Conservation (phyloP, 768 basidiomycete species). For the Rhizopogon rudus region DNA sequence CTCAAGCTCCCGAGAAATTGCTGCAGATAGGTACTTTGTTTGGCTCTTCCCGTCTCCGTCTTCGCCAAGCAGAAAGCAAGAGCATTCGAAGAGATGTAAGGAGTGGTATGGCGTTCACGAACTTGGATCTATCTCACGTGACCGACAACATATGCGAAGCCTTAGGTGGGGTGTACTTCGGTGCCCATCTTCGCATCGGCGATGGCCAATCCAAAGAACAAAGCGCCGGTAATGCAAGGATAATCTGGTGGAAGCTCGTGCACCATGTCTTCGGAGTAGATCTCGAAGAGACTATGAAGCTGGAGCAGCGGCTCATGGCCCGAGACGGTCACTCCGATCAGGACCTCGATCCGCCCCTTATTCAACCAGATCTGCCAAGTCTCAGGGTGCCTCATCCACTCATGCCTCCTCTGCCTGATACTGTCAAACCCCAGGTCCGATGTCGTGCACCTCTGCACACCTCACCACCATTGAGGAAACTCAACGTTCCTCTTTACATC, state of each 20-base stretch:
- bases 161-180: slow-evolving; percentile 49
- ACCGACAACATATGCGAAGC: slow-evolving; percentile 38
- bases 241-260: slow-evolving; percentile 57
- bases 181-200: slow-evolving; percentile 63
- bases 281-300: slow-evolving; percentile 26
- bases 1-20: slow-evolving; percentile 39
- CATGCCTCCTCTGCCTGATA: slow-evolving; percentile 18
- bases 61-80: slow-evolving; percentile 36
- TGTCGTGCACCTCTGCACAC: slow-evolving; percentile 41
- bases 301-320: slow-evolving; percentile 15
- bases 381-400: slow-evolving; percentile 22
- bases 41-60: slow-evolving; percentile 63
- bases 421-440: slow-evolving; percentile 5
- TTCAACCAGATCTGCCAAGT: slow-evolving; percentile 14
- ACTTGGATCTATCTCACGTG: slow-evolving; percentile 38
- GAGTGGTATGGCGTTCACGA: slow-evolving; percentile 51
- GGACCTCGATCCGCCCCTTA: slow-evolving; percentile 12
- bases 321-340: background rate
- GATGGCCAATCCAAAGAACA: slow-evolving; percentile 56
- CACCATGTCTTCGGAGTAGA: slow-evolving; percentile 40
- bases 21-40: slow-evolving; percentile 74
- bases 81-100: slow-evolving; percentile 45
- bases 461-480: slow-evolving; percentile 20
- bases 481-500: slow-evolving; percentile 62
- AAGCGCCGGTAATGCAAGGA: slow-evolving; percentile 36